Evolutionary conservation across 805 yeast species (phyloP).

Genomic region (Pichia gijzeniarum): DNA sequence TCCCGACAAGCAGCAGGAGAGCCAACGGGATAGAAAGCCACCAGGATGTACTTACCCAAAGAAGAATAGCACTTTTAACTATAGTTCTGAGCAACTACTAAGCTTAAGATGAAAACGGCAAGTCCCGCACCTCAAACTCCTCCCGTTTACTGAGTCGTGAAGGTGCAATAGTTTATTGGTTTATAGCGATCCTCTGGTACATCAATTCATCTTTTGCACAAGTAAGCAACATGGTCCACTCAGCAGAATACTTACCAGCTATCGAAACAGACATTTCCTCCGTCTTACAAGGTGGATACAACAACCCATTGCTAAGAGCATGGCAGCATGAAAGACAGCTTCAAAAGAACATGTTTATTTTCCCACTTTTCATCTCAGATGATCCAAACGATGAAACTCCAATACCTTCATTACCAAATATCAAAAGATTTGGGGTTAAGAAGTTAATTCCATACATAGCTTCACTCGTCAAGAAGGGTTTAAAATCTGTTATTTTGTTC

Average conservation of each 20-base stretch:
- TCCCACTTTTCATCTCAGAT: constrained; percentile 84
- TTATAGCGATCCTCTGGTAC: too few species aligned
- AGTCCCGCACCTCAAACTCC: too few species aligned
- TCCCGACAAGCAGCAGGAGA: too few species aligned
- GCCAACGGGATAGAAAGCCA: too few species aligned
- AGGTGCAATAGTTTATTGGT: too few species aligned
- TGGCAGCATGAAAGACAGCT: constrained; percentile 90
- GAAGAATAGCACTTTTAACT: too few species aligned
- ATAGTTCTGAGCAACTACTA: too few species aligned
- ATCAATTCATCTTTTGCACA: too few species aligned
- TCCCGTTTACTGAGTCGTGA: too few species aligned
- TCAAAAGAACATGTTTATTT: constrained; percentile 82
- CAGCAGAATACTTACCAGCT: constrained; percentile 61
- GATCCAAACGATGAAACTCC: constrained; percentile 68
- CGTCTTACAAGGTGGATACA: constrained; percentile 87
- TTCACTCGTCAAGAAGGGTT: constrained; percentile 69
- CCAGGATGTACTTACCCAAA: too few species aligned
- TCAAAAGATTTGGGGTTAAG: constrained; percentile 80
- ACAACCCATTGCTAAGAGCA: constrained; percentile 78
- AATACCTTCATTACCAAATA: constrained; percentile 80
- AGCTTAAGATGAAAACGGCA: too few species aligned
- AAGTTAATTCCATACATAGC: constrained; percentile 67
- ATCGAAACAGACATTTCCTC: constrained; percentile 62
- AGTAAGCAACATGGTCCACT: constrained; percentile 38
- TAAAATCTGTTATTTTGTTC: constrained; percentile 79